Conservation (phyloP, 2,329 filamentous ascomycete genomes). For the Fusarium agapanthi region DNA sequence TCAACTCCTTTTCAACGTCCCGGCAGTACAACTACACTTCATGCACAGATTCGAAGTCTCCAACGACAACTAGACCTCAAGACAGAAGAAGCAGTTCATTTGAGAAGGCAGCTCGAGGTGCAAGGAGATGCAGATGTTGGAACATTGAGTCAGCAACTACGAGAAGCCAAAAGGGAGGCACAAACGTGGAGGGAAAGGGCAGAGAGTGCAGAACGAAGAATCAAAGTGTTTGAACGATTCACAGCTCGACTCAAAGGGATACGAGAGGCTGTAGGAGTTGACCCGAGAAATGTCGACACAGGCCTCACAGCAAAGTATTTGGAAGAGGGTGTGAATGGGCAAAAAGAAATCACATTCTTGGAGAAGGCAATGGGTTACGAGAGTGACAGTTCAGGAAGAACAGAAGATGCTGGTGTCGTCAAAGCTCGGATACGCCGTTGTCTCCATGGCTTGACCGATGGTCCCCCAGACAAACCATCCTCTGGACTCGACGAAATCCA, state of each 20-base stretch:
- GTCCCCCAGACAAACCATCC: constrained; percentile 1
- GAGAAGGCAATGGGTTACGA: neutral
- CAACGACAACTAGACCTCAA: constrained; percentile 57
- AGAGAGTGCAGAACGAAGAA: constrained; percentile 62
- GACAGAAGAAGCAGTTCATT: constrained; percentile 55
- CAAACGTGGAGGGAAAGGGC: constrained; percentile 64
- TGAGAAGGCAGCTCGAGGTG: constrained; percentile 57
- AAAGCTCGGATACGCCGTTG: constrained; percentile 42
- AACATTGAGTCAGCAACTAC: constrained; percentile 58
- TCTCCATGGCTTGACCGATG: constrained; percentile 33
- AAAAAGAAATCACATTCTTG: neutral
- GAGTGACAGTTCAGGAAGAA: constrained; percentile 36
- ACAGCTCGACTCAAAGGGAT: constrained; percentile 47
- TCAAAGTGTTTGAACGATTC: constrained; percentile 59
- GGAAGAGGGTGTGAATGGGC: neutral
- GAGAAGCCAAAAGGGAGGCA: constrained; percentile 46
- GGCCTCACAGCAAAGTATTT: neutral
- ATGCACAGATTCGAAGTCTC: constrained; percentile 59
- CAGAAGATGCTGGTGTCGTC: constrained; percentile 41
- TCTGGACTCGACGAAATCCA: neutral
- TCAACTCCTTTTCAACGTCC: constrained; percentile 33
- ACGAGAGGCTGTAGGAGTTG: constrained; percentile 29
- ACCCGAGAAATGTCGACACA: neutral
- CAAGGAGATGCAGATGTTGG: constrained; percentile 55
- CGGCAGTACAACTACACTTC: constrained; percentile 49